phyloP scores from a whole-genome alignment of 108 stramenopile species.

The Pseudonitzschia pungens region DNA sequence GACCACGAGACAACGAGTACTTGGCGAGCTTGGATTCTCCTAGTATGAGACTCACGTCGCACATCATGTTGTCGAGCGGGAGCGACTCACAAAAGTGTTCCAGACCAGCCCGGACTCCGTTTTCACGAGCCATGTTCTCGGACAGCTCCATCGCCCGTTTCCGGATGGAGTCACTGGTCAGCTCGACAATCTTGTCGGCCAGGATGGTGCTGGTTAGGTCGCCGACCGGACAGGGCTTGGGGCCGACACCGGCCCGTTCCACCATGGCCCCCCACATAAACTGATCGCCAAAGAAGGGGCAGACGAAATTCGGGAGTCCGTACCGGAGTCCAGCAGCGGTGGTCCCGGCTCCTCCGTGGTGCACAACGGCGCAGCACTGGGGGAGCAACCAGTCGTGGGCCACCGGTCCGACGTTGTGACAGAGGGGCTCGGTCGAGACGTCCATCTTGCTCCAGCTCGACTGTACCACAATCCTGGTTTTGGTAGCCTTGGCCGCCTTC shows the following conservation, averaged over 20 bases:
- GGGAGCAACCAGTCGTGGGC: slow-evolving; percentile 81
- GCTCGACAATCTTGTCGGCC: slow-evolving; percentile 43
- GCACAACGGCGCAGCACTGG: slow-evolving; percentile 67
- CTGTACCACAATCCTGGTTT: slow-evolving; percentile 62
- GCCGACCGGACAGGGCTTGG: slow-evolving; percentile 55
- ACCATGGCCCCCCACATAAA: slow-evolving; percentile 79
- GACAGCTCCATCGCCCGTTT: slow-evolving; percentile 40
- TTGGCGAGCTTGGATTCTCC: slow-evolving; percentile 15
- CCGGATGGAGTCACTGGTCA: slow-evolving; percentile 38
- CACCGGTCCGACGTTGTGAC: slow-evolving; percentile 60
- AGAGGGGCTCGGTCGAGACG: slow-evolving; percentile 41
- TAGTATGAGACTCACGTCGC: slow-evolving; percentile 39
- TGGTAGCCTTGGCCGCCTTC: slow-evolving; percentile 43
- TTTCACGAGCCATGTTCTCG: slow-evolving; percentile 49
- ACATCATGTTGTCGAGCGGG: slow-evolving; percentile 53
- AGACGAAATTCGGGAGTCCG: slow-evolving; percentile 70
- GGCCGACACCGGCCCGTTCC: slow-evolving; percentile 61
- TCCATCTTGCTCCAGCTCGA: slow-evolving; percentile 72
- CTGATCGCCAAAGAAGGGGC: slow-evolving; percentile 84
- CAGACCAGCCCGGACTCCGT: slow-evolving; percentile 59
- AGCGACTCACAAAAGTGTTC: slow-evolving; percentile 51
- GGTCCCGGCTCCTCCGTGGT: slow-evolving; percentile 90
- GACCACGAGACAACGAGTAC: background rate
- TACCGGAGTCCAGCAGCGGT: slow-evolving; percentile 70
- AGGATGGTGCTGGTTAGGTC: slow-evolving; percentile 50